phyloP scores from a whole-genome alignment of 2,329 filamentous ascomycete genomes.

The Apiospora arundinis region DNA sequence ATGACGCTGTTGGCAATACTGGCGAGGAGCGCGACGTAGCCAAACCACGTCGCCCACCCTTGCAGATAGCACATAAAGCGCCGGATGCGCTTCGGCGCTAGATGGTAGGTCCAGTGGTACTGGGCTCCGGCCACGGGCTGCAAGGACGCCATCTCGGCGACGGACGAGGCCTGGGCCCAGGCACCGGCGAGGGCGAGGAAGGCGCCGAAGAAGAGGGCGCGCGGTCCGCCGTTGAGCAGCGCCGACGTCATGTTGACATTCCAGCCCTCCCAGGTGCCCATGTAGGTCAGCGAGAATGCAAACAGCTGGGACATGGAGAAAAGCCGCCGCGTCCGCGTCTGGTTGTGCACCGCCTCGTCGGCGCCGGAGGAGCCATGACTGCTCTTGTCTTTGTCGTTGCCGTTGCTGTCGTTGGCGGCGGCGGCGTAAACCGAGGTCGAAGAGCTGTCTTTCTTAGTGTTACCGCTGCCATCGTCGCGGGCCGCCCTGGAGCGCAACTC shows the following conservation, averaged over 20 bases:
- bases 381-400: neutral
- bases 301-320: slow-evolving; percentile 26
- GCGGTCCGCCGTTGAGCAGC: slow-evolving; percentile 24
- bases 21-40: slow-evolving; percentile 24
- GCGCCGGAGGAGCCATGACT: neutral
- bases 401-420: neutral
- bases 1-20: slow-evolving; percentile 22
- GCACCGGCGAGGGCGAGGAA: slow-evolving; percentile 23
- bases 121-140: slow-evolving; percentile 26
- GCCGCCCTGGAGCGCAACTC: neutral
- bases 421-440: neutral
- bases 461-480: neutral
- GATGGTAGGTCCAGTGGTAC: slow-evolving; percentile 26
- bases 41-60: slow-evolving; percentile 25
- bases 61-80: slow-evolving; percentile 26
- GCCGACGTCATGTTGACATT: slow-evolving; percentile 26
- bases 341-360: slow-evolving; percentile 21
- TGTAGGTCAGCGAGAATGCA: slow-evolving; percentile 25
- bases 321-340: slow-evolving; percentile 23
- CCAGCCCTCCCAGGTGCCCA: slow-evolving; percentile 24
- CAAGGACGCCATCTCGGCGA: slow-evolving; percentile 26
- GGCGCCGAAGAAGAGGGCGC: slow-evolving; percentile 24
- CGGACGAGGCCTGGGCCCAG: slow-evolving; percentile 22
- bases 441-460: neutral
- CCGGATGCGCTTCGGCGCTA: slow-evolving; percentile 17